Conservation (phyloP, 106 monocot species). For the Agapanthus africanus region DNA sequence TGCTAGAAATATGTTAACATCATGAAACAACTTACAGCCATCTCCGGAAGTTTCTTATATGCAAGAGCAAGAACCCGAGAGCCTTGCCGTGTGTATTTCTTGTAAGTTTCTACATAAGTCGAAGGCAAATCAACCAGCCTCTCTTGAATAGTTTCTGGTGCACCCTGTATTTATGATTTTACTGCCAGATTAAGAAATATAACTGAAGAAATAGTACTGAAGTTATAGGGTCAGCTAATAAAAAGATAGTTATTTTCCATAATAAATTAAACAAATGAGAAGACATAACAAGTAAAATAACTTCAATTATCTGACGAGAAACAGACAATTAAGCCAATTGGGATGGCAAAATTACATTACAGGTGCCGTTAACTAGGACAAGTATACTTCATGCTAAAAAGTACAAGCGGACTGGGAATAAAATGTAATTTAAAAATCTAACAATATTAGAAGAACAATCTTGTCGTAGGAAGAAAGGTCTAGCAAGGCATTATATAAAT, state of each 20-base stretch:
- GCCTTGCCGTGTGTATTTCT: constrained; percentile 93
- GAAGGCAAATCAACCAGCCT: constrained; percentile 70
- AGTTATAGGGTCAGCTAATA: too few relatives aligned
- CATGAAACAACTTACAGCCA: constrained; percentile 71
- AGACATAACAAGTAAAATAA: neutral
- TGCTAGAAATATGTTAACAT: neutral
- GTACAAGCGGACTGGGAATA: neutral
- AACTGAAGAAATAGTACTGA: neutral
- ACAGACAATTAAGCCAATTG: neutral
- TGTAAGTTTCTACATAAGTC: constrained; percentile 83
- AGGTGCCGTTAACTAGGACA: neutral
- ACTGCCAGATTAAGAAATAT: neutral
- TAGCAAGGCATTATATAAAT: neutral
- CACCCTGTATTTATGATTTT: constrained; percentile 65
- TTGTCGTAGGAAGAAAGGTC: neutral
- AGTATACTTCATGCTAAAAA: neutral
- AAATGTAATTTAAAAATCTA: neutral
- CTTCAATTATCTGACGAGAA: neutral
- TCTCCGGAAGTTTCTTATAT: constrained; percentile 84
- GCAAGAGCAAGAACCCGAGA: constrained; percentile 96
- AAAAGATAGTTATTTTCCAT: neutral
- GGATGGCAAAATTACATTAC: neutral
- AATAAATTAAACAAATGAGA: neutral
- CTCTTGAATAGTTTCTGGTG: constrained; percentile 97
- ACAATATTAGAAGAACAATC: neutral